Evolutionary conservation across 2,329 filamentous ascomycete genomes (phyloP).

Genomic region (Dactylellina parvicollis): DNA sequence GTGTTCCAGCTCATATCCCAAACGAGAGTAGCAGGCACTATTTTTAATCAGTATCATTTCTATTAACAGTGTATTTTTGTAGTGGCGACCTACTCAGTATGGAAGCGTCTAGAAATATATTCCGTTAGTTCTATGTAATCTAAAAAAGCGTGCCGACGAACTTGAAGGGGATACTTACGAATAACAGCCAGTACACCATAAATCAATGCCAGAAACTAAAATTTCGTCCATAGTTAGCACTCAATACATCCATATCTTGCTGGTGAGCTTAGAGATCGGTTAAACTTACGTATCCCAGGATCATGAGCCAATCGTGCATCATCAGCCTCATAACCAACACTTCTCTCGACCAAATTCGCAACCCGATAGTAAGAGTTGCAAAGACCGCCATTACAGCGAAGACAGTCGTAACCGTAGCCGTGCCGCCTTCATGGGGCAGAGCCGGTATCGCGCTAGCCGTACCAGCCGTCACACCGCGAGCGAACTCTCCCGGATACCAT

Average conservation of each 20-base stretch:
- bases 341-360: constrained; percentile 46
- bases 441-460: constrained; percentile 4
- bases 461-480: constrained; percentile 7
- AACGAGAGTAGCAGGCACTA: constrained; percentile 31
- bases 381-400: constrained; percentile 30
- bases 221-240: too few species aligned
- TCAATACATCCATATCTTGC: too few species aligned
- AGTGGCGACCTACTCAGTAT: constrained; percentile 17
- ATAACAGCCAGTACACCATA: constrained; percentile 37
- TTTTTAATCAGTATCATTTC: not conserved
- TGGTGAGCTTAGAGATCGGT: too few species aligned
- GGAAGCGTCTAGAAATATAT: constrained; percentile 21
- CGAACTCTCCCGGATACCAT: constrained; percentile 14
- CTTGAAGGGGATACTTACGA: constrained; percentile 13
- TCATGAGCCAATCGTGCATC: constrained; percentile 50
- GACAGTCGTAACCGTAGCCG: not conserved
- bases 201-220: constrained; percentile 22
- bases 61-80: not conserved
- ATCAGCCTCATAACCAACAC: constrained; percentile 33
- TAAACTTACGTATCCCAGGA: constrained; percentile 40
- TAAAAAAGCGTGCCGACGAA: not conserved
- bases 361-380: constrained; percentile 10
- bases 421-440: constrained; percentile 18
- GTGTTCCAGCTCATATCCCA: constrained; percentile 52
- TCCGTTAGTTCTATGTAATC: not conserved